These are phyloP conservation scores for Hypoxylon trugodes DNA, from an alignment of 495 filamentous ascomycete species.

Conservation along the genomic window DNA sequence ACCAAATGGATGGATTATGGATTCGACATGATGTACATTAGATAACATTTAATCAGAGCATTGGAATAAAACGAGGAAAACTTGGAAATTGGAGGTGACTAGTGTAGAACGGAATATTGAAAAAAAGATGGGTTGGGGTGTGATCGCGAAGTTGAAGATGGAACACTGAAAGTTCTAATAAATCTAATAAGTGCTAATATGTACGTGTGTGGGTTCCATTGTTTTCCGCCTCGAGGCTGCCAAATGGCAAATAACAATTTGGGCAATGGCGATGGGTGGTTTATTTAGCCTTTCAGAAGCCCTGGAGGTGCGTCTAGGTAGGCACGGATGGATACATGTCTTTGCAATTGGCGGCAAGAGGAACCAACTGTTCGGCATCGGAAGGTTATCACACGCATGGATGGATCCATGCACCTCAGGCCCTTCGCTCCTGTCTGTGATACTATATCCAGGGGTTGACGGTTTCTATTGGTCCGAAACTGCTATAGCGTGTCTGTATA, in stretches of 20 bases:
- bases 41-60: slow-evolving; percentile 6
- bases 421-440: slow-evolving; percentile 10
- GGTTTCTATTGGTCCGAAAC: neutral
- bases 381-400: slow-evolving; percentile 28
- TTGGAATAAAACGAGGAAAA: neutral
- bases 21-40: slow-evolving; percentile 33
- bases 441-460: neutral
- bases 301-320: neutral
- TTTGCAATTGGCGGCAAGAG: slow-evolving; percentile 23
- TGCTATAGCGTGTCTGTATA: neutral
- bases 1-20: slow-evolving; percentile 23
- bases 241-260: too few species aligned
- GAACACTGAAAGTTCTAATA: neutral
- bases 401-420: too few species aligned
- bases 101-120: neutral
- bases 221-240: too few species aligned
- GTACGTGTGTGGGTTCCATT: neutral
- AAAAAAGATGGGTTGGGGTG: slow-evolving; percentile 3
- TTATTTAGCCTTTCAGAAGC: slow-evolving; percentile 15
- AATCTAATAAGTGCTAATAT: neutral
- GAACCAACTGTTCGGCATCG: slow-evolving; percentile 21
- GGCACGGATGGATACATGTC: neutral
- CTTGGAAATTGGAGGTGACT: slow-evolving; percentile 12
- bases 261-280: too few species aligned
- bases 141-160: slow-evolving; percentile 10